Base-by-base conservation (phyloP, 139 green algal species). In the Marvania coccoides region DNA sequence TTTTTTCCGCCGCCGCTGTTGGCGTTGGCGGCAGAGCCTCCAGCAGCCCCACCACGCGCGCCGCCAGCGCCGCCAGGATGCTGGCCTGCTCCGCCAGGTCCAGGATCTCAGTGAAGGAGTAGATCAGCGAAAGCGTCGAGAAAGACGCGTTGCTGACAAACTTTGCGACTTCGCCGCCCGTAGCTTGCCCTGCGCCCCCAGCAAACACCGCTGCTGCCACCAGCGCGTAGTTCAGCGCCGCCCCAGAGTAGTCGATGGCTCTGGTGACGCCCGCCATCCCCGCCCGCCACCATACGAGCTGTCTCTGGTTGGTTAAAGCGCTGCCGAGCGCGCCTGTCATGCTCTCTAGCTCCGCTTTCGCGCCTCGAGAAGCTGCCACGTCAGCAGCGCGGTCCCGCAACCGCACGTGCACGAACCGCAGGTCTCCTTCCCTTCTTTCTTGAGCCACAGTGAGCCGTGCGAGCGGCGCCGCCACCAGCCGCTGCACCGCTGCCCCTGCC, bases 121-220 rank as follows among this genome's bases (percentile, higher is more conserved):
- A 82, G 45, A 86, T 80, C 12, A 88, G 73, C 4, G 57, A 68
- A 12, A 89, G 72, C 14, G 77, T 80, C 31, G 79, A 81, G 37
- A 92, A 92, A 3, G 83, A 86, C 5, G 85, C 78, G 31, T 90
- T 87, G 33, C 67, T 82, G 5, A 92, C 69, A 36, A 84, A 81
- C 58, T 83, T 40, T 10, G 85, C 84, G 19, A 74, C 36, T n/a
- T 70, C 36, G 28, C 82, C 82, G 12, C 61, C 19, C 28, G 54
- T 36, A 34, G 35, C 53, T 15, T 40, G 24, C 23, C 45, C 51
- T 61, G 58, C 30, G 1, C n/a, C 24, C 23, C 63, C 76, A 39
- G 59, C 35, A 51, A 90, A 85, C 19, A 87, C 79, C 1, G 74
- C 69, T 2, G 63, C 37, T 4, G 58, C 75, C 24, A 89, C 54